Conservation (phyloP, 208 protist species). For the Leishmania tropica region DNA sequence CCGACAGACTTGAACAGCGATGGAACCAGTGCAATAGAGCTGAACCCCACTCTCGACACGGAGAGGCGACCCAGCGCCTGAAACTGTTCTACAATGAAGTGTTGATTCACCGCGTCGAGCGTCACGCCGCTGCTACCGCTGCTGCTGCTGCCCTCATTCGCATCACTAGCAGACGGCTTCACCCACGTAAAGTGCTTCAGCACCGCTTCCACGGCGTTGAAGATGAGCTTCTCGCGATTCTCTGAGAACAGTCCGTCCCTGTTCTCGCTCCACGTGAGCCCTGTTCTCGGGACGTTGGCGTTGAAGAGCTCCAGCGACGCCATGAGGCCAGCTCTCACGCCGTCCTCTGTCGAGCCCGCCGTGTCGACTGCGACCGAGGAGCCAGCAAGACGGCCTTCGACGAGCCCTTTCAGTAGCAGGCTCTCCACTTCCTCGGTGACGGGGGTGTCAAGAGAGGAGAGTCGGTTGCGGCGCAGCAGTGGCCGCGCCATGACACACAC, state of each 20-base stretch:
- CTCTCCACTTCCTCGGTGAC: constrained; percentile 88
- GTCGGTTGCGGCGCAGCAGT: constrained; percentile 69
- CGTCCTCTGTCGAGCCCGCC: background rate
- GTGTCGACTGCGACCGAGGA: background rate
- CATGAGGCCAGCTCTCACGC: constrained; percentile 13
- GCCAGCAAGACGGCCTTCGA: constrained; percentile 29
- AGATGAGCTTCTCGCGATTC: constrained; percentile 91
- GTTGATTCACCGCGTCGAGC: constrained; percentile 17
- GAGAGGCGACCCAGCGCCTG: constrained; percentile 82
- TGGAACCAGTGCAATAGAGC: constrained; percentile 74
- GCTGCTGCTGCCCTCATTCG: background rate
- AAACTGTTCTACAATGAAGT: constrained; percentile 68
- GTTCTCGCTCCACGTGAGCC: constrained; percentile 87
- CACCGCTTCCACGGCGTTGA: constrained; percentile 62
- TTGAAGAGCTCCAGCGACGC: constrained; percentile 84
- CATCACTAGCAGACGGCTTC: constrained; percentile 12
- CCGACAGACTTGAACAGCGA: constrained; percentile 67
- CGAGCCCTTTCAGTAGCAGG: constrained; percentile 73
- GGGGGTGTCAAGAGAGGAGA: constrained; percentile 49
- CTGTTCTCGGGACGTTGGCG: constrained; percentile 84
- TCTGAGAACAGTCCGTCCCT: constrained; percentile 90
- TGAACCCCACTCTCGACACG: constrained; percentile 89
- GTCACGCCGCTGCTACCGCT: background rate
- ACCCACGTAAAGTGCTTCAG: constrained; percentile 56
- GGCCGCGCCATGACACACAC: constrained; percentile 56